Percentiles rank a stretch among this genome's conserved stretches.
Evolutionary conservation across 768 basidiomycete genomes (phyloP).

Genomic region (Psilocybe cyanescens): DNA sequence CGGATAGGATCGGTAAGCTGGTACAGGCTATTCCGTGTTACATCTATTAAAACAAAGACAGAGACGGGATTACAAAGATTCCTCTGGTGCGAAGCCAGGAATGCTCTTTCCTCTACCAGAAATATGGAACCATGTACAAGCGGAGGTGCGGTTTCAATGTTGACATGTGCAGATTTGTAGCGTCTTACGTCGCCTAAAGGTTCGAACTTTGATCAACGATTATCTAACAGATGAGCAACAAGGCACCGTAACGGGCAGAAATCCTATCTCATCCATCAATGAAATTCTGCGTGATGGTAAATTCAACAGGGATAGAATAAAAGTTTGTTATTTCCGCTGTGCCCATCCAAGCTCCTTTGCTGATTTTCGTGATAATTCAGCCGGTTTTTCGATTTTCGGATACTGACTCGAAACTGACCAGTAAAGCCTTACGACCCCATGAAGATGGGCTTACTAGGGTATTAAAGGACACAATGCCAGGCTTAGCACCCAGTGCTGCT

Average conservation of each 20-base stretch:
- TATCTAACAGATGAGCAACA: constrained; percentile 94
- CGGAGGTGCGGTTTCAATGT: constrained; percentile 62
- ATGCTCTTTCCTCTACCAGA: constrained; percentile 84
- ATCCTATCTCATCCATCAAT: constrained; percentile 92
- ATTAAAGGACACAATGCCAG: constrained; percentile 91
- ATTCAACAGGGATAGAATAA: constrained; percentile 76
- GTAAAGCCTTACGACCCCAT: constrained; percentile 69
- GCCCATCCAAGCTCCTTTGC: not conserved
- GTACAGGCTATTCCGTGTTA: not conserved
- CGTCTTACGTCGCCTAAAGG: constrained; percentile 44
- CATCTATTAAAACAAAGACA: constrained; percentile 6
- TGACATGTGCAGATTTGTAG: constrained; percentile 1
- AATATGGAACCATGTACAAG: constrained; percentile 86
- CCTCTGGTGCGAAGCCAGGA: constrained; percentile 75
- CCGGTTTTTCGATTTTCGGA: constrained; percentile 91
- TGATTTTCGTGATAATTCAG: constrained; percentile 39
- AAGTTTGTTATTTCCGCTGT: constrained; percentile 46
- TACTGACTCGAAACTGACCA: constrained; percentile 76
- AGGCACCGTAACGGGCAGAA: constrained; percentile 75
- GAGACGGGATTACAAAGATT: constrained; percentile 88
- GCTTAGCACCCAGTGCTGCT: constrained; percentile 75
- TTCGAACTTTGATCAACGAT: constrained; percentile 81
- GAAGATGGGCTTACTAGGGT: constrained; percentile 87
- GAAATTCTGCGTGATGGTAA: constrained; percentile 89
- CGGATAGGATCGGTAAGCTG: constrained; percentile 86